Evolutionary conservation across 2,329 filamentous ascomycete genomes (phyloP).

Genomic region (Aaosphaeria arxii): DNA sequence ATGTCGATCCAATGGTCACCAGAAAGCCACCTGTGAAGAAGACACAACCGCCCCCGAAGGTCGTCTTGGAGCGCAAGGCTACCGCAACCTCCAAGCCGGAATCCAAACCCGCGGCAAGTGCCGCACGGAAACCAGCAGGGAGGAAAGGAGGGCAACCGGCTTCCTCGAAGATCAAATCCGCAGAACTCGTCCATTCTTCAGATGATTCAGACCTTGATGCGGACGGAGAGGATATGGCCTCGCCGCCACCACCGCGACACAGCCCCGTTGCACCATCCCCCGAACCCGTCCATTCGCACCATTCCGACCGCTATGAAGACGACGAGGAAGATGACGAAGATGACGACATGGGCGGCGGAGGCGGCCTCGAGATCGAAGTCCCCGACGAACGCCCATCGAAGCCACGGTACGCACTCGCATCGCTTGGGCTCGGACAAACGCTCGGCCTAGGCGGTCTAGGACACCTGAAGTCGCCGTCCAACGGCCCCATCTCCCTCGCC

Average conservation of each 20-base stretch:
- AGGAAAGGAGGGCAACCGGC: not conserved
- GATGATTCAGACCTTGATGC: constrained; percentile 20
- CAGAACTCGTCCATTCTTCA: constrained; percentile 28
- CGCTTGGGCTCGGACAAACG: constrained; percentile 22
- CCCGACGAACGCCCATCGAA: constrained; percentile 19
- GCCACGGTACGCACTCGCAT: constrained; percentile 17
- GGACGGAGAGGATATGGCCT: constrained; percentile 7
- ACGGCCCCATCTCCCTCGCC: constrained; percentile 43
- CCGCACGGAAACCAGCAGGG: constrained; percentile 3
- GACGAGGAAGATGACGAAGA: constrained; percentile 22
- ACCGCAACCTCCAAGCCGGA: constrained; percentile 14
- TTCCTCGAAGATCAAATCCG: constrained; percentile 30
- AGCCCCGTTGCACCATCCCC: constrained; percentile 1
- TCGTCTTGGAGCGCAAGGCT: constrained; percentile 37
- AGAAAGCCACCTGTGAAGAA: constrained; percentile 20
- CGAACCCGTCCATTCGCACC: not conserved
- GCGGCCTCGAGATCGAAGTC: constrained; percentile 30
- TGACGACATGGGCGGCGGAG: constrained; percentile 13
- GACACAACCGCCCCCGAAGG: constrained; percentile 18
- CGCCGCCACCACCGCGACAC: constrained; percentile 9
- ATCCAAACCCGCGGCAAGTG: constrained; percentile 5
- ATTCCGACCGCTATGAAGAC: constrained; percentile 9
- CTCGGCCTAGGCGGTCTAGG: constrained; percentile 17
- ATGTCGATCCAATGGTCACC: constrained; percentile 14
- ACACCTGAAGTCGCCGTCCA: constrained; percentile 23